A percentile compares a stretch with the other conserved stretches of the same genome.
These are phyloP conservation scores for Arabidopsis suecica DNA, from an alignment of 345 rosid species.

Conservation along the genomic window DNA sequence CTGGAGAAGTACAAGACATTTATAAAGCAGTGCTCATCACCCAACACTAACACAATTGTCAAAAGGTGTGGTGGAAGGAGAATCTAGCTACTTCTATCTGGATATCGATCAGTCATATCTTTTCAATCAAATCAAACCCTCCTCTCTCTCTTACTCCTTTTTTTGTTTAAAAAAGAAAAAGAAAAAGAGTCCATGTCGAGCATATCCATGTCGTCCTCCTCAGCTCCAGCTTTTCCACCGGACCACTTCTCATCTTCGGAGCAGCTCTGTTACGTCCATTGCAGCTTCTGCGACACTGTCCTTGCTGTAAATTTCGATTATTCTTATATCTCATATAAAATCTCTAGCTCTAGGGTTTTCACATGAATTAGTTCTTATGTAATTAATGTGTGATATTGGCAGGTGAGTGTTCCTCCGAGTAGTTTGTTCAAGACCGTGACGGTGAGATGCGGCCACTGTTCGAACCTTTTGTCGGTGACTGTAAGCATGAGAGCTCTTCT, in stretches of 20 bases:
- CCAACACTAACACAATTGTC: slow-evolving; percentile 35
- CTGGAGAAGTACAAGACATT: slow-evolving; percentile 46
- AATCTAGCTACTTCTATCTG: slow-evolving; percentile 38
- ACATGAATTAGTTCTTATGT: not conserved
- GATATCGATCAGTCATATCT: slow-evolving; percentile 29
- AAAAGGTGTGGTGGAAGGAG: slow-evolving; percentile 42
- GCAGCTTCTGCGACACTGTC: slow-evolving; percentile 94
- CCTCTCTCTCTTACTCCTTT: slow-evolving; percentile 6
- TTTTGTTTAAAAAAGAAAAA: not conserved
- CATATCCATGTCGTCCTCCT: slow-evolving; percentile 60
- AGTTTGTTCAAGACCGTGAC: slow-evolving; percentile 94
- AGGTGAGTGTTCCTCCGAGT: slow-evolving; percentile 95
- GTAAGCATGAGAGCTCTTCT: slow-evolving; percentile 75
- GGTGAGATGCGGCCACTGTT: slow-evolving; percentile 95
- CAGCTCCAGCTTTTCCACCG: slow-evolving; percentile 73
- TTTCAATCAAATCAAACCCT: slow-evolving; percentile 37
- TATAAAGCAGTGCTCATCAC: slow-evolving; percentile 32
- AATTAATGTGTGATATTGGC: slow-evolving; percentile 10
- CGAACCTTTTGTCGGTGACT: slow-evolving; percentile 69
- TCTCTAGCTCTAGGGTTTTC: slow-evolving; percentile 10
- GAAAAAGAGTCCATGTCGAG: slow-evolving; percentile 34
- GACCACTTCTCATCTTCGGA: slow-evolving; percentile 89
- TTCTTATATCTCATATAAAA: not conserved
- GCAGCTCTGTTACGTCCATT: slow-evolving; percentile 96
- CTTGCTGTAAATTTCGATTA: slow-evolving; percentile 65